These are phyloP conservation scores for Arthrobotrys megalospora DNA, from an alignment of 2,329 filamentous ascomycete species.

Conservation along the genomic window DNA sequence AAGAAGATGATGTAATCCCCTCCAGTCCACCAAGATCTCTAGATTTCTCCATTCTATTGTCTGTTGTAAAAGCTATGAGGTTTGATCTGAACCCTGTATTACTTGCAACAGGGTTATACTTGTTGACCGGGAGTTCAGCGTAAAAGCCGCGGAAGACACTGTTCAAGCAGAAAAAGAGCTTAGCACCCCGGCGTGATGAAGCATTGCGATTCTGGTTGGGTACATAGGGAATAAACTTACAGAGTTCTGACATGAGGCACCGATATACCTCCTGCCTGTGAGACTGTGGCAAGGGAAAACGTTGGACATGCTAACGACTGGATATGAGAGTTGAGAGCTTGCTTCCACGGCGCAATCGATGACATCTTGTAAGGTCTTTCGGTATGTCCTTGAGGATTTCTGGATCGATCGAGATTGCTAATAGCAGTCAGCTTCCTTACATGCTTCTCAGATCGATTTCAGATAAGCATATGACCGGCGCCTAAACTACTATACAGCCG, in stretches of 20 bases:
- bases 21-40: conserved; percentile 76
- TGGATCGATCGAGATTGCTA: no score
- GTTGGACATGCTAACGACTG: conserved; percentile 48
- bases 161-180: not conserved
- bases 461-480: no score
- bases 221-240: conserved; percentile 9
- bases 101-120: conserved; percentile 78
- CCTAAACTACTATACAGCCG: no score
- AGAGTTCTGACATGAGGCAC: conserved; percentile 48
- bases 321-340: conserved; percentile 37
- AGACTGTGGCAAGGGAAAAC: conserved; percentile 44
- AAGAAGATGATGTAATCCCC: conserved; percentile 71
- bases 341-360: conserved; percentile 40
- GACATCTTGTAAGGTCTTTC: conserved; percentile 24
- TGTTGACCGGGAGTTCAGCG: conserved; percentile 79
- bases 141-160: conserved; percentile 88
- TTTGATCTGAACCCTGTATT: conserved; percentile 69
- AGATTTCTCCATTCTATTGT: conserved; percentile 88
- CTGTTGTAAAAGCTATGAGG: conserved; percentile 85
- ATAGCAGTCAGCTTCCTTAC: no score
- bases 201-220: no score
- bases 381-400: not conserved
- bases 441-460: no score
- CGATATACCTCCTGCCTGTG: conserved; percentile 11
- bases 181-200: not conserved